Conservation (phyloP, 441 rosid genomes). For the Gossypium aridum region DNA sequence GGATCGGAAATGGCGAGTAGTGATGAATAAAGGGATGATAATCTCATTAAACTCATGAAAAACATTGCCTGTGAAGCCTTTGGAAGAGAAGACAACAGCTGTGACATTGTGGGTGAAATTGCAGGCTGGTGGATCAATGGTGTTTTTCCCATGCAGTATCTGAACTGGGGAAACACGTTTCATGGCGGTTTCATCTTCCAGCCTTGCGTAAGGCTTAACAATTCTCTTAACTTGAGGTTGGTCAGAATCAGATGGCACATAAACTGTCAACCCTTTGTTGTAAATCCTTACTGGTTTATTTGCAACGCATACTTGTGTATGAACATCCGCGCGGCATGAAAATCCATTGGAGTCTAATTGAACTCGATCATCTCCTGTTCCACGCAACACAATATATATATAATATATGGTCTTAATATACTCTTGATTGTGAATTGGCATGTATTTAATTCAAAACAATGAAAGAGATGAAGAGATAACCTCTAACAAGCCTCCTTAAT, state of each 20-base stretch:
- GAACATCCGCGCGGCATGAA: conserved; percentile 22
- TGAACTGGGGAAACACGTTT: conserved; percentile 19
- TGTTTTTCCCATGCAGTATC: conserved; percentile 16
- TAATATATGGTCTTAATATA: too few species aligned
- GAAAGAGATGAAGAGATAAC: neutral
- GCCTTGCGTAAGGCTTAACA: conserved; percentile 21
- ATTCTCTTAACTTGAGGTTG: neutral
- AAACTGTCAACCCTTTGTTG: conserved; percentile 12
- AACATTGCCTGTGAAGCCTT: conserved; percentile 27
- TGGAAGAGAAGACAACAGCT: conserved; percentile 26
- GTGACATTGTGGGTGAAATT: conserved; percentile 18
- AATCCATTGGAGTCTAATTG: conserved; percentile 18
- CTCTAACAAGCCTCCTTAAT: conserved; percentile 26
- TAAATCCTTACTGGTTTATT: conserved; percentile 20
- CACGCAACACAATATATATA: neutral
- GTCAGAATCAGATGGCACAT: conserved; percentile 11
- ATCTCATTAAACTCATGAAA: conserved; percentile 35
- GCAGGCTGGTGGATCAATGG: conserved; percentile 19
- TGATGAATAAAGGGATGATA: conserved; percentile 31
- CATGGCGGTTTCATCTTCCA: conserved; percentile 13
- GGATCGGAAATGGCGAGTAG: conserved; percentile 20
- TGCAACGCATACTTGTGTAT: conserved; percentile 22
- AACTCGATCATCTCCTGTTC: conserved; percentile 24
- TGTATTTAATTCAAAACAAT: neutral
- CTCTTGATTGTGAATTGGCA: neutral